Conservation (phyloP, 495 filamentous ascomycete species). For the Amorphotheca resinae region DNA sequence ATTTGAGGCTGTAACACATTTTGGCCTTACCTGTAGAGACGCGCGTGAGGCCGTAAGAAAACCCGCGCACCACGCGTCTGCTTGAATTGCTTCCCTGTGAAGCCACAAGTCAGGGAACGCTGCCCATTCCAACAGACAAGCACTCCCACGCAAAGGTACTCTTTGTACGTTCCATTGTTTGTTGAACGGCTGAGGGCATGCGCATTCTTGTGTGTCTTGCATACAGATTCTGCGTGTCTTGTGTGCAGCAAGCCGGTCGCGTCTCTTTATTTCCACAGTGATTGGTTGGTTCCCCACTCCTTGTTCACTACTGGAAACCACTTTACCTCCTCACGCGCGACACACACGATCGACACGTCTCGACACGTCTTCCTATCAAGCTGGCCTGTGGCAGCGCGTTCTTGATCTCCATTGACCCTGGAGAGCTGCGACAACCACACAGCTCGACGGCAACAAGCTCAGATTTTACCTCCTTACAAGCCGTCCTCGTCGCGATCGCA, state of each 20-base stretch:
- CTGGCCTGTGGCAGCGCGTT: slow-evolving; percentile 9
- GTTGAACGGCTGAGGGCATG: background rate
- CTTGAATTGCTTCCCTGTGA: no score
- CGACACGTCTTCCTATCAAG: background rate
- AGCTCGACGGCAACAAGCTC: background rate
- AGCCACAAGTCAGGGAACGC: no score
- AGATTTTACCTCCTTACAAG: background rate
- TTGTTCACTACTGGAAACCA: slow-evolving; percentile 6
- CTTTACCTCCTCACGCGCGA: slow-evolving; percentile 15
- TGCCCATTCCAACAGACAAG: no score
- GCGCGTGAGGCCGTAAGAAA: no score
- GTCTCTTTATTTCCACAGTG: slow-evolving; percentile 1
- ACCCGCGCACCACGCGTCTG: no score
- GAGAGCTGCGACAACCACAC: background rate
- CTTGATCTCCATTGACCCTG: slow-evolving; percentile 7
- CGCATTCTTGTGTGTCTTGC: background rate
- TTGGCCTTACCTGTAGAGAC: no score
- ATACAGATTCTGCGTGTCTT: background rate
- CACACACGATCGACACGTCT: slow-evolving; percentile 14
- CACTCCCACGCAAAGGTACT: background rate
- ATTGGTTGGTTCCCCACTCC: slow-evolving; percentile 1
- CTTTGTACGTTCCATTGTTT: background rate
- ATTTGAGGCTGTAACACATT: no score
- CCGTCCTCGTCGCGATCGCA: slow-evolving; percentile 1
- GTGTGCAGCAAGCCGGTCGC: slow-evolving; percentile 1